Percentiles rank a stretch among this genome's conserved stretches.
These are phyloP conservation scores for Asterochloris sp. DNA, from an alignment of 139 green algal species.

Conservation along the genomic window DNA sequence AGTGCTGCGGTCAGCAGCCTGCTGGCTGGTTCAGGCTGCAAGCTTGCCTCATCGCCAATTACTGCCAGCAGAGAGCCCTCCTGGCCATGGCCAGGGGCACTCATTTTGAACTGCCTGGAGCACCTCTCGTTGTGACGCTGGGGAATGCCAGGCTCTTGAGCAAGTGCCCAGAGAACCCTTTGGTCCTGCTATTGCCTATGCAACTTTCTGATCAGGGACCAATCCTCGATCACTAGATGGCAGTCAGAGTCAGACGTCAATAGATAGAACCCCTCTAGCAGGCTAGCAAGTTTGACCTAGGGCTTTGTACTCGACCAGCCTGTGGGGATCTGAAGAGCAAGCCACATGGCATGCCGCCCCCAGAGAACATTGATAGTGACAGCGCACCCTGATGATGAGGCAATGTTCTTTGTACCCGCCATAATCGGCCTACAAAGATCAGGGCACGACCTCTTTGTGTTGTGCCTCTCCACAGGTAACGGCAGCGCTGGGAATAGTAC, in stretches of 20 bases:
- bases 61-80: conserved; percentile 44
- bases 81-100: background rate
- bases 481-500: background rate
- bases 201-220: too few species aligned
- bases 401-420: conserved; percentile 62
- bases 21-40: background rate
- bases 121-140: background rate
- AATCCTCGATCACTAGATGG: too few species aligned
- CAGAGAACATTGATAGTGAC: conserved; percentile 34
- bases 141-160: background rate
- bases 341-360: too few species aligned
- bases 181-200: too few species aligned
- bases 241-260: too few species aligned
- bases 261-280: too few species aligned
- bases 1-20: background rate
- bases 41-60: conserved; percentile 43
- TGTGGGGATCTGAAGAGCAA: too few species aligned
- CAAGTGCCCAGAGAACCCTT: background rate
- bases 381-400: conserved; percentile 63
- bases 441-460: conserved; percentile 25
- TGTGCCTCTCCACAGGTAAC: conserved; percentile 54
- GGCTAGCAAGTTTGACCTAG: too few species aligned
- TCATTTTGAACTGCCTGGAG: background rate
- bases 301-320: too few species aligned
- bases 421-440: conserved; percentile 16